A percentile compares a stretch with the other conserved stretches of the same genome.
Evolutionary conservation across 352 stramenopile genomes (phyloP).

Genomic region (Phytophthora fragariae): DNA sequence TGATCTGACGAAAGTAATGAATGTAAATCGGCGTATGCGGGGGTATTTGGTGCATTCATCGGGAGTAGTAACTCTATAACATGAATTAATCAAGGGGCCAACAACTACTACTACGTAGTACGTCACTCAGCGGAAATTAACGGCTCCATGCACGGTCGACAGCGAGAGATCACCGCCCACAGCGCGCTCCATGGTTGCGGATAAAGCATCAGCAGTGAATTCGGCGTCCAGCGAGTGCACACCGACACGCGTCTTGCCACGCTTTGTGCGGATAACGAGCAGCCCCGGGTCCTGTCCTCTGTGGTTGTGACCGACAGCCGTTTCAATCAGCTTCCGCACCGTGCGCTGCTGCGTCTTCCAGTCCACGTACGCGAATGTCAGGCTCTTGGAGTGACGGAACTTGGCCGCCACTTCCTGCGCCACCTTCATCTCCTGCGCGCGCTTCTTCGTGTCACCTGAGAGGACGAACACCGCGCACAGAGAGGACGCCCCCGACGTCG

Average conservation of each 20-base stretch:
- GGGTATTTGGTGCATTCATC: neutral
- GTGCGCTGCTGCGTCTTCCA: constrained; percentile 67
- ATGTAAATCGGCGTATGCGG: too few relatives aligned
- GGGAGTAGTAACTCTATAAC: constrained; percentile 22
- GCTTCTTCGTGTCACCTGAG: constrained; percentile 52
- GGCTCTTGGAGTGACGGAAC: constrained; percentile 69
- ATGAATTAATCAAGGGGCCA: constrained; percentile 9
- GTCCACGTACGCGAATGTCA: constrained; percentile 79
- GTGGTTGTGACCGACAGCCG: constrained; percentile 25
- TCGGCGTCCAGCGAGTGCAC: constrained; percentile 39
- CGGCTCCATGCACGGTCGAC: constrained; percentile 34
- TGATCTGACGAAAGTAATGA: too few relatives aligned
- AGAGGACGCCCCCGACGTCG: constrained; percentile 55
- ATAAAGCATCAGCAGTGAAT: constrained; percentile 63
- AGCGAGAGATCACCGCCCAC: constrained; percentile 73
- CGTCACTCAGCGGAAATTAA: constrained; percentile 51
- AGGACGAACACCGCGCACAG: constrained; percentile 81
- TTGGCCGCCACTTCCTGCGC: constrained; percentile 65
- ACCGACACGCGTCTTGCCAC: constrained; percentile 66
- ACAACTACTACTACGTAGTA: neutral
- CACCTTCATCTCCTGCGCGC: constrained; percentile 57
- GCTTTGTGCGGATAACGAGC: constrained; percentile 73
- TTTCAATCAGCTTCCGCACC: constrained; percentile 60
- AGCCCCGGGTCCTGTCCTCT: constrained; percentile 51
- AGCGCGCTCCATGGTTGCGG: constrained; percentile 74